Conservation (phyloP, 768 basidiomycete species). For the Agrocybe praecox region DNA sequence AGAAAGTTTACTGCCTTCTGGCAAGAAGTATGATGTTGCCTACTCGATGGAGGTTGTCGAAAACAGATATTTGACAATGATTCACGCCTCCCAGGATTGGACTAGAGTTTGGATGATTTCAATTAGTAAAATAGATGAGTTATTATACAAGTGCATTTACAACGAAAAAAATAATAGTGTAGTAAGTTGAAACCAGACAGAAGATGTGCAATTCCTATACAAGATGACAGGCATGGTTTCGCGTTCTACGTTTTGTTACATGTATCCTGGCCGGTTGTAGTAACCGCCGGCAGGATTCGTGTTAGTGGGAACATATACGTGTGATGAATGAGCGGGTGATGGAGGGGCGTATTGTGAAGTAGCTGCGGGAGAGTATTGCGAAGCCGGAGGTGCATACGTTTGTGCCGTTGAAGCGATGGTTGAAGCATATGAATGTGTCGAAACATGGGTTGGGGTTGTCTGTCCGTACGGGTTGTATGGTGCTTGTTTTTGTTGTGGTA, state of each 20-base stretch:
- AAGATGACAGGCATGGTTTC: neutral
- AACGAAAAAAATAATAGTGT: neutral
- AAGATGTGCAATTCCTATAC: neutral
- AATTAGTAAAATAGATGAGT: neutral
- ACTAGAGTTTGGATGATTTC: neutral
- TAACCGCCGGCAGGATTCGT: constrained; percentile 13
- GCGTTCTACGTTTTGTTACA: neutral
- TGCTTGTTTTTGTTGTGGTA: neutral
- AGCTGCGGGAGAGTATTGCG: neutral
- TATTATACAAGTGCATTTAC: neutral
- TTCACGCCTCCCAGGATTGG: neutral
- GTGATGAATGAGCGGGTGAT: constrained; percentile 10
- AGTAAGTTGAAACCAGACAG: neutral
- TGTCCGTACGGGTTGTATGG: constrained; percentile 1
- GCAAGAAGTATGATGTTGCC: too few relatives aligned
- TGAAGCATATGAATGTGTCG: constrained; percentile 16
- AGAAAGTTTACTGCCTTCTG: too few relatives aligned
- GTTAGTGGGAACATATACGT: constrained; percentile 9
- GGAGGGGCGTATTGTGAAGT: neutral
- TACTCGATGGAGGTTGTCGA: too few relatives aligned
- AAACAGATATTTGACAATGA: too few relatives aligned
- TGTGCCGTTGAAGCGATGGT: constrained; percentile 7
- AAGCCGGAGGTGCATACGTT: constrained; percentile 4
- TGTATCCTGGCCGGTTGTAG: constrained; percentile 14
- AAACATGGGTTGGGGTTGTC: constrained; percentile 4